These are phyloP conservation scores for Debaryomyces castellii DNA, from an alignment of 805 yeast genomes.

Conservation along the genomic window DNA sequence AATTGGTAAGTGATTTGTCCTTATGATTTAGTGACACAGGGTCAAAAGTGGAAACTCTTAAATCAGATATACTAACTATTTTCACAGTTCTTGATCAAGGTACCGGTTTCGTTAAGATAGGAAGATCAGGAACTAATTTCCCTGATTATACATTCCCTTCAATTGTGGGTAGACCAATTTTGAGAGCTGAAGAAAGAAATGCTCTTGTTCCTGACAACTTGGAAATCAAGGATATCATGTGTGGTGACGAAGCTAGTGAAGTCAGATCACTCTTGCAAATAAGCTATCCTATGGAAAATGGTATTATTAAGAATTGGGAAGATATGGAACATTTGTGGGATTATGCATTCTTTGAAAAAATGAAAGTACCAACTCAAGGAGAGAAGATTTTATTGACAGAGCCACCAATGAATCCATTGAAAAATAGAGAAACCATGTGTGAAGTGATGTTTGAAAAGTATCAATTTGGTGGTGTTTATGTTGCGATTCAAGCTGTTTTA, in stretches of 20 bases:
- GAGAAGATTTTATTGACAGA: constrained; percentile 87
- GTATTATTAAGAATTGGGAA: constrained; percentile 96
- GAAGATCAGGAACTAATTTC: constrained; percentile 94
- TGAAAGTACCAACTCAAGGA: constrained; percentile 74
- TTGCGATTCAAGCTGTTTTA: constrained; percentile 96
- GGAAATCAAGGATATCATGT: constrained; percentile 94
- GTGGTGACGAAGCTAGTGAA: constrained; percentile 92
- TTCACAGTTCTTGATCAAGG: constrained; percentile 90
- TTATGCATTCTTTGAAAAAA: constrained; percentile 89
- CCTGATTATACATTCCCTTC: constrained; percentile 98
- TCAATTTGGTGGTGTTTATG: constrained; percentile 88
- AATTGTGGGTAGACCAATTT: constrained; percentile 94
- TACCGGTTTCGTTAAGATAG: constrained; percentile 96
- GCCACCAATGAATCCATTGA: constrained; percentile 96
- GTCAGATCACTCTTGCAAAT: constrained; percentile 88
- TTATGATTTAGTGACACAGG: neutral
- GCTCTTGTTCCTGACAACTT: constrained; percentile 51
- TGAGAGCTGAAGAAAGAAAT: constrained; percentile 92
- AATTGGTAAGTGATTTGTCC: constrained; percentile 25
- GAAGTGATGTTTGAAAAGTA: constrained; percentile 91
- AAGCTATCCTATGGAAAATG: constrained; percentile 98
- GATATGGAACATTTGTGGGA: constrained; percentile 99
- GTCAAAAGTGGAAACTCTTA: neutral
- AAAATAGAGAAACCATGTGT: constrained; percentile 88
- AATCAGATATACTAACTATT: constrained; percentile 6